Base-by-base conservation (phyloP, 257 asterid genomes). In the Ehretia macrophylla region DNA sequence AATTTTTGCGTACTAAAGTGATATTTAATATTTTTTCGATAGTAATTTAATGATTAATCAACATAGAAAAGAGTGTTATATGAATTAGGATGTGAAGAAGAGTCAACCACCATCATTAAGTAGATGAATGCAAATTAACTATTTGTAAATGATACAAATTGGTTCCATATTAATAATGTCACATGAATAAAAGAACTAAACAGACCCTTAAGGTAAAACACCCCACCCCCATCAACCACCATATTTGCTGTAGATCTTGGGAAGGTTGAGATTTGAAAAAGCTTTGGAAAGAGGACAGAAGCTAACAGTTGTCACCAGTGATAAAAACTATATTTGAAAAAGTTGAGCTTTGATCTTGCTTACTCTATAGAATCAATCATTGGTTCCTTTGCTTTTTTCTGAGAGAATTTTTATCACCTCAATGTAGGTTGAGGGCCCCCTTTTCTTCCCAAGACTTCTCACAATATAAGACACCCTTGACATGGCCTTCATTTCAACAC, bases 251-350 rank as follows among this genome's bases (percentile, higher is more conserved):
- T 76, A 82, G 83, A 75, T 83, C 79, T 74, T 75, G 72, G 4
- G 79, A 85, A 72, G 81, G 77, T 86, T 72, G 81, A 72, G 80
- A 70, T 71, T 64, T 58, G n/a, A 48, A 9, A 45, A 74, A 63
- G 66, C 63, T 59, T 64, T 63, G 58, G 69, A 77, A 58, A 66
- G 67, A 79, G 77, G 87, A 83, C 83, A 45, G 64, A 68, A n/a
- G n/a, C 83, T 59, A 71, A 83, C 88, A 88, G 93, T 88, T 85
- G 95, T 81, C 82, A 71, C 82, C 87, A 72, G 77, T 73, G 51
- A 72, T 58, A 67, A 39, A 63, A 68, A 16, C 17, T 20, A 47
- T 52, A 57, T 65, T 52, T 74, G 49, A 23, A 20, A 78, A 71
- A 75, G 72, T 32, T 18, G 49, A 65, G 59, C 56, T 75, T 72